Evolutionary conservation across 192 early-diverging fungal genomes (phyloP), one percentile per base, ranked within the genome.

Genomic region (Rhizophagus sp.): DNA sequence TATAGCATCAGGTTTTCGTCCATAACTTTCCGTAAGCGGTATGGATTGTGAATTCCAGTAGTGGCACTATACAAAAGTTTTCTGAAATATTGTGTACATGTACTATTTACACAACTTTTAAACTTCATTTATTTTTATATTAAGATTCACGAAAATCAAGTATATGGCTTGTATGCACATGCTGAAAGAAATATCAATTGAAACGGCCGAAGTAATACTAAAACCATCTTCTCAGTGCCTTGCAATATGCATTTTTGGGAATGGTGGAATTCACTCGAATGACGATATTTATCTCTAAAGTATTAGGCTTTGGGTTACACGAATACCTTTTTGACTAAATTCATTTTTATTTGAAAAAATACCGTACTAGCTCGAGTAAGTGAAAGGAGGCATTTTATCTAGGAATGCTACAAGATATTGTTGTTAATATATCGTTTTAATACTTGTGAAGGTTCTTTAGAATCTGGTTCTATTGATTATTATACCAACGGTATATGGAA

Each of bases 131-230:
- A 30, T 30, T 30, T 30, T 30, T 30, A 30, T 30, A 30, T 30
- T 1, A 30, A 30, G 30, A 30, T 30, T 1, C 30, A 30, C 30
- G 30, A 30, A 30, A 30, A 30, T 30, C 30, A 30, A 30, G 30
- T 30, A 30, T 30, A 30, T 30, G 30, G 30, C 1, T 30, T 30
- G 30, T 30, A 30, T 30, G 1, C 1, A 30, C 30, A 30, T 30
- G 30, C 30, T 30, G 19, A 70, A 70, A 39, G 36, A 36, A 39
- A 70, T 41, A 12, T 70, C 68, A 19, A 70, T 70, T 70, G 68
- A 70, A 1, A 36, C 1, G 11, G 68, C 12, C 1, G 22, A 39
- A 39, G 68, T 36, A 39, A 70, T 39, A 27, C 30, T 22, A 3
- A 39, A 36, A 36, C 8, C 19, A 36, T 70, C 34, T 12, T 70